Percentiles rank a stretch among this genome's conserved stretches.
Conservation (phyloP, 495 filamentous ascomycete species). For the Talaromyces thailandensis region DNA sequence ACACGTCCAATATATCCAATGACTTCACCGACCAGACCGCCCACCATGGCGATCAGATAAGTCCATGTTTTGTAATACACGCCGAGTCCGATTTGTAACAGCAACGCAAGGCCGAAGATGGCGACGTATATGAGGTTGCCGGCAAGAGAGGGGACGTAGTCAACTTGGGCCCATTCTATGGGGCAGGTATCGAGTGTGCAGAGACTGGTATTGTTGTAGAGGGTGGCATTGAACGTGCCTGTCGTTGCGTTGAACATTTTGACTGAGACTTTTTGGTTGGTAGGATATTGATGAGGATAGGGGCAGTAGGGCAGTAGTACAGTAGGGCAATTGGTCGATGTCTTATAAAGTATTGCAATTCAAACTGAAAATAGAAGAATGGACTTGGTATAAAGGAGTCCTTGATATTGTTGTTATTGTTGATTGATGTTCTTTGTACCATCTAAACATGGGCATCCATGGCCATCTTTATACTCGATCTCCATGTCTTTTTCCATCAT, state of each 20-base stretch:
- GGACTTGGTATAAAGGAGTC: neutral
- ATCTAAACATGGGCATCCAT: neutral
- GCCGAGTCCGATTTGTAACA: constrained; percentile 20
- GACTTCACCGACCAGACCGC: constrained; percentile 27
- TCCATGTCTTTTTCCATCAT: neutral
- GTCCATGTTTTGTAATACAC: constrained; percentile 21
- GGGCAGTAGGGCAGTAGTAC: neutral
- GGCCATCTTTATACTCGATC: neutral
- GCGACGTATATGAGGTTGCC: constrained; percentile 27
- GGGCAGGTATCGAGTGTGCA: constrained; percentile 29
- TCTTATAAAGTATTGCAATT: neutral
- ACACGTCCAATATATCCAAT: constrained; percentile 30
- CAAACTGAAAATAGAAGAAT: neutral
- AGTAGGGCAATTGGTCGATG: neutral
- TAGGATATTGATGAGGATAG: neutral
- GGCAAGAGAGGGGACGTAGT: constrained; percentile 24
- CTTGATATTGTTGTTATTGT: neutral
- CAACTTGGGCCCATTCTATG: constrained; percentile 19
- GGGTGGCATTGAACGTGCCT: neutral
- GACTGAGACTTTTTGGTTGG: neutral
- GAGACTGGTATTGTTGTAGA: constrained; percentile 6
- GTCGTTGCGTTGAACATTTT: constrained; percentile 2
- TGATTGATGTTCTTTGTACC: neutral
- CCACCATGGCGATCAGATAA: constrained; percentile 16
- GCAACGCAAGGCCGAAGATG: constrained; percentile 21